These are phyloP conservation scores for Forsythia suspensa DNA, from an alignment of 257 asterid species.

Conservation along the genomic window DNA sequence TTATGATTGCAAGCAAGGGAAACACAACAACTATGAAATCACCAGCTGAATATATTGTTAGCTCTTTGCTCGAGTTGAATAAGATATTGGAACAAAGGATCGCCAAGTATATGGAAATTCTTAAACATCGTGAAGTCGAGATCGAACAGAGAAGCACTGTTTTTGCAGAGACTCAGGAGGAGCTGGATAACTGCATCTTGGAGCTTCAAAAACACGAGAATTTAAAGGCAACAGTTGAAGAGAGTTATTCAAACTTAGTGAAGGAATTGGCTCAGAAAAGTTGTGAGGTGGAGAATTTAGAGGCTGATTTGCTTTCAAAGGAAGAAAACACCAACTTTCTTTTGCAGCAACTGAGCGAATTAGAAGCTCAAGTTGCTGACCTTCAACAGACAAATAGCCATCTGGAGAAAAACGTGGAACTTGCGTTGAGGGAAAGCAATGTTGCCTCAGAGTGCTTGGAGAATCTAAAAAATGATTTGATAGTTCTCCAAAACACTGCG, in stretches of 20 bases:
- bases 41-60: constrained; percentile 29
- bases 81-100: constrained; percentile 56
- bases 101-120: constrained; percentile 33
- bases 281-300: constrained; percentile 31
- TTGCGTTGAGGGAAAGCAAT: constrained; percentile 29
- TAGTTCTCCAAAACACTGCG: constrained; percentile 28
- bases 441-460: constrained; percentile 33
- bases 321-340: constrained; percentile 32
- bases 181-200: constrained; percentile 35
- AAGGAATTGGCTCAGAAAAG: constrained; percentile 43
- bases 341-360: constrained; percentile 27
- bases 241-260: constrained; percentile 31
- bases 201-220: constrained; percentile 45
- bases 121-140: constrained; percentile 39
- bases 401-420: constrained; percentile 40
- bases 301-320: constrained; percentile 36
- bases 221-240: constrained; percentile 41
- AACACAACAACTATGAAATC: constrained; percentile 16
- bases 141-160: constrained; percentile 32
- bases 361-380: constrained; percentile 40
- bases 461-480: constrained; percentile 37
- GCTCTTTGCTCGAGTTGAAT: constrained; percentile 57
- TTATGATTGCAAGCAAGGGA: constrained; percentile 28
- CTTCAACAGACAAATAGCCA: constrained; percentile 38
- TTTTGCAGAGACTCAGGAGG: constrained; percentile 38